Percentiles rank a stretch among this genome's conserved stretches.
Conservation (phyloP, 192 early-diverging fungal genomes). For the Coemansia sp. region DNA sequence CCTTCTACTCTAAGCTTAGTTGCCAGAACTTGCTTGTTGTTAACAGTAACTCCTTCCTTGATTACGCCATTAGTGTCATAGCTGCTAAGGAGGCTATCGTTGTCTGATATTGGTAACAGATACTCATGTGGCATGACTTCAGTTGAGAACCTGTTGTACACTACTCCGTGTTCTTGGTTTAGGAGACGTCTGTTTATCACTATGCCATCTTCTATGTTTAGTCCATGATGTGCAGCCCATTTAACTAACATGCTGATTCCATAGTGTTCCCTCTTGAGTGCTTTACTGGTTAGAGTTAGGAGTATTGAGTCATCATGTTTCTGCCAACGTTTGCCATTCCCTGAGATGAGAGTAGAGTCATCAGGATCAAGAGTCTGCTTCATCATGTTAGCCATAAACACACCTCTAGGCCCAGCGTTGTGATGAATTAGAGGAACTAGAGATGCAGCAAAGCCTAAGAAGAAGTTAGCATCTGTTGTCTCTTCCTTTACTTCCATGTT, state of each 20-base stretch:
- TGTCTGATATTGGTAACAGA: background rate
- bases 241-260: constrained; percentile 1
- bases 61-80: background rate
- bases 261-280: background rate
- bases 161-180: background rate
- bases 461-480: constrained; percentile 1
- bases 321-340: background rate
- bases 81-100: background rate
- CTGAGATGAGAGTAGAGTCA: background rate
- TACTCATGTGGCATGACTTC: background rate
- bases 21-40: background rate
- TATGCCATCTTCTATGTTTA: constrained; percentile 8
- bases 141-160: background rate
- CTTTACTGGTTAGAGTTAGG: background rate
- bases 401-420: background rate
- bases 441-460: constrained; percentile 1
- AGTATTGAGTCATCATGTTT: background rate
- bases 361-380: constrained; percentile 9
- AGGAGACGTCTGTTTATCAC: background rate
- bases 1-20: background rate
- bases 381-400: constrained; percentile 9
- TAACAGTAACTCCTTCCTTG: background rate
- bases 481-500: background rate
- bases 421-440: background rate
- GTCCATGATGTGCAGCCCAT: background rate